A percentile compares a stretch with the other conserved stretches of the same genome.
Evolutionary conservation across 2,329 filamentous ascomycete genomes (phyloP).

Genomic region (Colletotrichum kahawae): DNA sequence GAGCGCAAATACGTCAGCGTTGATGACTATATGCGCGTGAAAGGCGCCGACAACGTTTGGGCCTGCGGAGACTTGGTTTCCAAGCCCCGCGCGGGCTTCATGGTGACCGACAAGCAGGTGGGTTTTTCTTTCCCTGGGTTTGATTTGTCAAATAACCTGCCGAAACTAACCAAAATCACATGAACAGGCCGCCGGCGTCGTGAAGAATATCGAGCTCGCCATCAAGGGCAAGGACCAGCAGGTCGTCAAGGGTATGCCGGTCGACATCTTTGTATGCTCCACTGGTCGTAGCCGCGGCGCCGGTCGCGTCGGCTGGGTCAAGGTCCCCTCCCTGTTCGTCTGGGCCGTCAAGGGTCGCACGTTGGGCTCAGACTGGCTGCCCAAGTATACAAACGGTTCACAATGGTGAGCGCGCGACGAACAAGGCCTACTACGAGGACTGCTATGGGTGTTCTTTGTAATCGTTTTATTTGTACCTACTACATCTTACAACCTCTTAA

Average conservation of each 20-base stretch:
- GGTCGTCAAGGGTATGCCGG: slow-evolving; percentile 49
- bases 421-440: not conserved
- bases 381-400: slow-evolving; percentile 53
- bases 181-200: slow-evolving; percentile 51
- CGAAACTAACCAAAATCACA: not conserved
- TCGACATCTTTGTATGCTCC: slow-evolving; percentile 54
- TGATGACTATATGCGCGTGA: slow-evolving; percentile 56
- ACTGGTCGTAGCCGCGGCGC: slow-evolving; percentile 55
- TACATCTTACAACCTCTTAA: not conserved
- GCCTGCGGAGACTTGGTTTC: slow-evolving; percentile 59
- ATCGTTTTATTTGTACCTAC: not conserved
- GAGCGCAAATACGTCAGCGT: slow-evolving; percentile 50
- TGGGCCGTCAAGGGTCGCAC: slow-evolving; percentile 58
- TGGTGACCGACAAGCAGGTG: slow-evolving; percentile 63
- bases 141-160: not conserved
- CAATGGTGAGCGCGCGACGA: slow-evolving; percentile 41
- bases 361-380: slow-evolving; percentile 48
- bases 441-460: not conserved
- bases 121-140: slow-evolving; percentile 17
- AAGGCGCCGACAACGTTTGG: slow-evolving; percentile 51
- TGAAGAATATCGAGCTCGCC: slow-evolving; percentile 56
- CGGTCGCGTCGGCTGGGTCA: slow-evolving; percentile 51
- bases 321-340: slow-evolving; percentile 55
- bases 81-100: slow-evolving; percentile 59
- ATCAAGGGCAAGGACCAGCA: slow-evolving; percentile 49